Conservation (phyloP, 2,329 filamentous ascomycete genomes). For the Scytalidium lignicola region DNA sequence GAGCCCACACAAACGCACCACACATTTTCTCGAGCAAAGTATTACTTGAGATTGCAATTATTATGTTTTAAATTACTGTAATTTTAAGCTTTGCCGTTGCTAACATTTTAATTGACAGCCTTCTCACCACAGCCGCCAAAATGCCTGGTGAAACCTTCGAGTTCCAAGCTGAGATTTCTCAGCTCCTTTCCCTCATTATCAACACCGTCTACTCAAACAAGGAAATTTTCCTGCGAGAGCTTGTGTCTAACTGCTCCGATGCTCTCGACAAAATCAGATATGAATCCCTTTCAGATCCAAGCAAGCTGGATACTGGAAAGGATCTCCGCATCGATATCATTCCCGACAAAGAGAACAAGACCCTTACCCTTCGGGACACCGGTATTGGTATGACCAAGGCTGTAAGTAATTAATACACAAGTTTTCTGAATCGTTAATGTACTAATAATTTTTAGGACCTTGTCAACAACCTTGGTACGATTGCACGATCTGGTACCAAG, state of each 20-base stretch:
- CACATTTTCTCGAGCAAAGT: not conserved
- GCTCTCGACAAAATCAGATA: slow-evolving; percentile 99
- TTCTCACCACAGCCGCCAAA: slow-evolving; percentile 38
- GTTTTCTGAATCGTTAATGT: slow-evolving; percentile 25
- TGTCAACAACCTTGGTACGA: slow-evolving; percentile 99
- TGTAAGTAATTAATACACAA: slow-evolving; percentile 54
- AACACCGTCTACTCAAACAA: slow-evolving; percentile 99
- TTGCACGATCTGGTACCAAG: slow-evolving; percentile 98
- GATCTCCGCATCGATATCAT: slow-evolving; percentile 99
- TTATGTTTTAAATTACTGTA: not conserved
- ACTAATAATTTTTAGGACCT: slow-evolving; percentile 66
- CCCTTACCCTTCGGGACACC: slow-evolving; percentile 91
- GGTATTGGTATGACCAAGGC: slow-evolving; percentile 99
- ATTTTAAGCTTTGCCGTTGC: not conserved
- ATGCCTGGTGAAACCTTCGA: slow-evolving; percentile 95
- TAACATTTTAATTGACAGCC: not conserved
- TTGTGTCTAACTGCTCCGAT: slow-evolving; percentile 98
- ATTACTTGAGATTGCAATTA: not conserved
- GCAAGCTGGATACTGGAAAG: slow-evolving; percentile 95
- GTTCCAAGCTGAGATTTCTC: slow-evolving; percentile 99
- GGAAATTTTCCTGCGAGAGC: slow-evolving; percentile 98
- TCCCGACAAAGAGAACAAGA: slow-evolving; percentile 96
- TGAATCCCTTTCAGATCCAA: slow-evolving; percentile 93
- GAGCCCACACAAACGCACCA: not conserved
- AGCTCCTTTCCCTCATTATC: slow-evolving; percentile 99